Evolutionary conservation across 805 yeast species (phyloP).

Genomic region (Lipomyces mesembrius): DNA sequence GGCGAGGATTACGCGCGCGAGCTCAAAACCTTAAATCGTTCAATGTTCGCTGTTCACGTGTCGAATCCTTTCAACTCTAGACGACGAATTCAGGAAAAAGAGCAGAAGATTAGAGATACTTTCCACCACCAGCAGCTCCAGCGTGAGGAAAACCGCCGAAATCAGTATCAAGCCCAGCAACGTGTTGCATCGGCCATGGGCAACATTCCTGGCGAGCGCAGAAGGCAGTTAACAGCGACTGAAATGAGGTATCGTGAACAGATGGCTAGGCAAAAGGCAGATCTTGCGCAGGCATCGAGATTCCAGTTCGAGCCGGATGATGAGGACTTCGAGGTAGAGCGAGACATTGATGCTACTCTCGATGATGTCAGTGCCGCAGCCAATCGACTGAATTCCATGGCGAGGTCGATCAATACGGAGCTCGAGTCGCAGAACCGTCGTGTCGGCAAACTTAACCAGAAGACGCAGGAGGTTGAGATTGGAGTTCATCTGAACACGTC

Average conservation of each 20-base stretch:
- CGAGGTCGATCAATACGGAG: conserved; percentile 74
- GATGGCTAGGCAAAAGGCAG: conserved; percentile 58
- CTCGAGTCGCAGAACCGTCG: conserved; percentile 77
- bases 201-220: conserved; percentile 37
- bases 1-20: conserved; percentile 85
- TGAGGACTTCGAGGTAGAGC: conserved; percentile 92
- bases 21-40: conserved; percentile 75
- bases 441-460: conserved; percentile 75
- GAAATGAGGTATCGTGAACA: conserved; percentile 33
- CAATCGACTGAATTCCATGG: conserved; percentile 70
- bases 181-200: conserved; percentile 60
- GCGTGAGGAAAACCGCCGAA: conserved; percentile 64
- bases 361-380: conserved; percentile 75
- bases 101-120: conserved; percentile 65
- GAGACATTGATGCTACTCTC: conserved; percentile 80
- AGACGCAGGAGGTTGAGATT: conserved; percentile 82
- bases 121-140: conserved; percentile 64
- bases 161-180: conserved; percentile 66
- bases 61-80: conserved; percentile 88
- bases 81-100: conserved; percentile 72
- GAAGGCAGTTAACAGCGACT: conserved; percentile 32
- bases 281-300: conserved; percentile 62
- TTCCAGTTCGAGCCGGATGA: conserved; percentile 87
- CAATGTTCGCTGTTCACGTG: conserved; percentile 78
- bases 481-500: conserved; percentile 78